Conservation (phyloP, 805 yeast genomes). For the Pichia nakasei region DNA sequence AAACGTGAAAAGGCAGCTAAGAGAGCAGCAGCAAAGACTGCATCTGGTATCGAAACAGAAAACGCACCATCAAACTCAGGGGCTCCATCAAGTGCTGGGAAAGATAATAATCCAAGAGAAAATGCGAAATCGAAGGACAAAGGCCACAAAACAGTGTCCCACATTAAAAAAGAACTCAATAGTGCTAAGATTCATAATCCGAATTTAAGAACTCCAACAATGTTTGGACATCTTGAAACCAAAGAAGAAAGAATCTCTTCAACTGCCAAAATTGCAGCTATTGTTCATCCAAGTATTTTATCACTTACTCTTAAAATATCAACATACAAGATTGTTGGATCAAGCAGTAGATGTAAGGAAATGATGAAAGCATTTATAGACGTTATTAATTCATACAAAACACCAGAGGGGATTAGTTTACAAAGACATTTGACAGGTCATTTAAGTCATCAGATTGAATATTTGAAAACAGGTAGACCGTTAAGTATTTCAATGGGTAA, state of each 20-base stretch:
- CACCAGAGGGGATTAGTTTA: conserved; percentile 79
- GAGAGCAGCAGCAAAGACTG: conserved; percentile 65
- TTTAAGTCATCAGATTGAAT: conserved; percentile 87
- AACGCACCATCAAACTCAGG: too few species aligned
- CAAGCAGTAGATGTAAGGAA: conserved; percentile 73
- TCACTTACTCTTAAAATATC: conserved; percentile 73
- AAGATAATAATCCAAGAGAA: conserved; percentile 2
- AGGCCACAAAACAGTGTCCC: conserved; percentile 38
- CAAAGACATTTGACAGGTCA: conserved; percentile 84
- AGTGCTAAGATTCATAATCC: conserved; percentile 39
- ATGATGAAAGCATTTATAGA: conserved; percentile 79
- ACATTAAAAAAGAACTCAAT: conserved; percentile 45
- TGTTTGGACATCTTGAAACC: conserved; percentile 74
- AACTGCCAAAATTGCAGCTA: conserved; percentile 48
- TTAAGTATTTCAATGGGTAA: conserved; percentile 93
- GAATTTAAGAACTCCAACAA: conserved; percentile 45
- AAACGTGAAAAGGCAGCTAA: conserved; percentile 88
- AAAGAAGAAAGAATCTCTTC: conserved; percentile 63
- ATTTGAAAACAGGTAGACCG: conserved; percentile 83
- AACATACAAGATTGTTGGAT: conserved; percentile 81
- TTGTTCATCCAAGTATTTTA: conserved; percentile 81
- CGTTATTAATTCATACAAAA: conserved; percentile 69
- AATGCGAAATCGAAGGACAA: background rate
- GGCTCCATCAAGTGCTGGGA: background rate
- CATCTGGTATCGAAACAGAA: conserved; percentile 7